Base-by-base conservation (phyloP, 805 yeast genomes). In the Cyberlindnera samutprakarnensis region DNA sequence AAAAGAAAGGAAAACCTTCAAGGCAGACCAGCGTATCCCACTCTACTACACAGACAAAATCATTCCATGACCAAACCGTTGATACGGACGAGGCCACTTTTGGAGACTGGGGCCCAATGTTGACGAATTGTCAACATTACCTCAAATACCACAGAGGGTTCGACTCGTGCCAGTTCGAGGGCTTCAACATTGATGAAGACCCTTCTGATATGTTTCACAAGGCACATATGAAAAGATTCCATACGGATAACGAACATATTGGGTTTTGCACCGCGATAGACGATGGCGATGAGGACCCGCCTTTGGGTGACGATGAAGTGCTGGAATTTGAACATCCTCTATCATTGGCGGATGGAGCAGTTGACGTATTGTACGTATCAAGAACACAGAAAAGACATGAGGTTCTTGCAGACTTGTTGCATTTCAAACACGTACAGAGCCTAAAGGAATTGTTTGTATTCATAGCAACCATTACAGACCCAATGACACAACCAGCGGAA, bases 401-500 rank as follows among this genome's bases (percentile, higher is more conserved):
- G 17, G 55, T 58, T 1, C 23, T 63, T 2, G 44, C 45, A 23
- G 47, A 45, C 25, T 33, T 57, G 2, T 33, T 60, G 14, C 44
- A 47, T 4, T 36, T 59, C 2, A 27, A 37, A 2, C 35, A 43
- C 2, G 41, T 43, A 21, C 38, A 41, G 12, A 34, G 29, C 4
- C 27, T 34, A 3, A 23, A 30, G 9, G 31, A 39, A 19, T 15
- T 53, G 5, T 46, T 47, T 31, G 37, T 40, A 6, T 41, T 56
- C 1, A 32, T 70, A 3, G 51, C 68, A 2, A 47, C 61, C 0
- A 41, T 72, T 29, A 61, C 63, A 7, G 88, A 81, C 49, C 85
- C 87, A 3, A 61, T 68, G 43, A 76, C 87, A 1, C 85, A 78
- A 43, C 87, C 92, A 0, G 66, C 68, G 18, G 82, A 78, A 25